Conservation (phyloP, 2,329 filamentous ascomycete genomes). For the Tricladium varicosporioides region DNA sequence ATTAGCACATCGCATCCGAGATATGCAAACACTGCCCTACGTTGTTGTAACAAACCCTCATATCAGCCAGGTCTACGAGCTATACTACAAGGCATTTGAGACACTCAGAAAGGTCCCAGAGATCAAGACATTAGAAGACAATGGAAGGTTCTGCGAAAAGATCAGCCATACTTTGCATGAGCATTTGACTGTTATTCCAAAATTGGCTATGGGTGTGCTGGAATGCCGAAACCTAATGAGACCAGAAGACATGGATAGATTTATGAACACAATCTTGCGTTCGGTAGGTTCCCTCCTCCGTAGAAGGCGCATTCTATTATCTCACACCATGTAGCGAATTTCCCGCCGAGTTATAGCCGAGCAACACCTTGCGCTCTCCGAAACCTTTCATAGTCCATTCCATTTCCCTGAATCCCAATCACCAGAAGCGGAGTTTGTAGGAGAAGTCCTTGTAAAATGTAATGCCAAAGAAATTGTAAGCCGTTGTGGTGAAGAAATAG, state of each 20-base stretch:
- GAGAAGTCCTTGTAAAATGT: constrained; percentile 92
- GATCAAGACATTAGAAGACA: constrained; percentile 82
- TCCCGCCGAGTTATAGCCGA: constrained; percentile 95
- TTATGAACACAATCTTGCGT: constrained; percentile 91
- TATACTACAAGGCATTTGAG: constrained; percentile 97
- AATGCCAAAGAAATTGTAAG: constrained; percentile 87
- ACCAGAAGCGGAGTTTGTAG: constrained; percentile 77
- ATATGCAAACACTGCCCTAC: constrained; percentile 96
- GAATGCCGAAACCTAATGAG: constrained; percentile 84
- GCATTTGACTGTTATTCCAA: constrained; percentile 90
- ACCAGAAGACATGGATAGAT: constrained; percentile 78
- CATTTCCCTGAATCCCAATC: constrained; percentile 75
- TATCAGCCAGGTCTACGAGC: constrained; percentile 90
- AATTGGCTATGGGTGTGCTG: constrained; percentile 89
- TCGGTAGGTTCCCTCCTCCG: constrained; percentile 58
- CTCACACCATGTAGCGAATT: constrained; percentile 62
- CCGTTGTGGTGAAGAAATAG: constrained; percentile 74
- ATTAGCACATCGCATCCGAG: constrained; percentile 88
- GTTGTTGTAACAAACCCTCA: constrained; percentile 94
- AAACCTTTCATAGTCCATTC: constrained; percentile 88
- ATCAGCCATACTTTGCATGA: constrained; percentile 78
- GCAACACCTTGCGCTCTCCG: constrained; percentile 91
- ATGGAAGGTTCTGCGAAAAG: constrained; percentile 79
- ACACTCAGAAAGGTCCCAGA: constrained; percentile 80
- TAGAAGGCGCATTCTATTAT: too few relatives aligned